A percentile compares a stretch with the other conserved stretches of the same genome.
phyloP scores from a whole-genome alignment of 192 early-diverging fungal genomes.

The Jimgerdemannia lactiflua region DNA sequence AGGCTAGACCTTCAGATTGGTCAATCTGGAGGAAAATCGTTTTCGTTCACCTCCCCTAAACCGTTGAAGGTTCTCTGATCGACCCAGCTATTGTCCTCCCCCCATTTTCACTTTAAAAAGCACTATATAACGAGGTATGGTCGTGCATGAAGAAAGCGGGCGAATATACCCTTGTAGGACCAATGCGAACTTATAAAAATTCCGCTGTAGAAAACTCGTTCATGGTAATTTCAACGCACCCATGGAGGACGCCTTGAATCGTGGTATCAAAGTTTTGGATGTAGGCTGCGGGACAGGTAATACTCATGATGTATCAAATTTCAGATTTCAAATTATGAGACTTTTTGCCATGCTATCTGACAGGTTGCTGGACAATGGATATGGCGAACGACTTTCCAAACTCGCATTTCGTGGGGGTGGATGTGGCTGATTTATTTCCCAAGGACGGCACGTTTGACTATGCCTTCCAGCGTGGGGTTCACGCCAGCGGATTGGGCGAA shows the following conservation, averaged over 20 bases:
- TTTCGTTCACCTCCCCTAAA: too few relatives aligned
- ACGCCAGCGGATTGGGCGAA: background rate
- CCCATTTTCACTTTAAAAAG: too few relatives aligned
- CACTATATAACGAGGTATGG: background rate
- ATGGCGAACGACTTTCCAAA: constrained; percentile 5
- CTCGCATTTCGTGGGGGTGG: constrained; percentile 4
- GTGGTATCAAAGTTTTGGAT: background rate
- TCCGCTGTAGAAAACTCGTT: background rate
- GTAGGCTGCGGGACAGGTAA: constrained; percentile 5
- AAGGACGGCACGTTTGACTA: background rate
- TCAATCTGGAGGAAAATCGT: too few relatives aligned
- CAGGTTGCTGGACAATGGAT: constrained; percentile 2
- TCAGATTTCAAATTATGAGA: too few relatives aligned
- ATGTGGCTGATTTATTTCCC: constrained; percentile 3
- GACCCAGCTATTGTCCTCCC: too few relatives aligned
- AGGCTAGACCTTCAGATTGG: background rate
- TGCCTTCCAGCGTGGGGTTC: background rate
- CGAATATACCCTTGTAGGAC: too few relatives aligned
- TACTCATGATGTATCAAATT: too few relatives aligned
- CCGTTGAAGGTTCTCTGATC: too few relatives aligned
- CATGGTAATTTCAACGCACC: background rate
- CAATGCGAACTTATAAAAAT: background rate
- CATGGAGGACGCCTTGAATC: background rate
- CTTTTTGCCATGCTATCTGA: too few relatives aligned
- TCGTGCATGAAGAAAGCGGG: background rate